Conservation (phyloP, 1,284 basidiomycete species). For the Rhodotorula sp. region DNA sequence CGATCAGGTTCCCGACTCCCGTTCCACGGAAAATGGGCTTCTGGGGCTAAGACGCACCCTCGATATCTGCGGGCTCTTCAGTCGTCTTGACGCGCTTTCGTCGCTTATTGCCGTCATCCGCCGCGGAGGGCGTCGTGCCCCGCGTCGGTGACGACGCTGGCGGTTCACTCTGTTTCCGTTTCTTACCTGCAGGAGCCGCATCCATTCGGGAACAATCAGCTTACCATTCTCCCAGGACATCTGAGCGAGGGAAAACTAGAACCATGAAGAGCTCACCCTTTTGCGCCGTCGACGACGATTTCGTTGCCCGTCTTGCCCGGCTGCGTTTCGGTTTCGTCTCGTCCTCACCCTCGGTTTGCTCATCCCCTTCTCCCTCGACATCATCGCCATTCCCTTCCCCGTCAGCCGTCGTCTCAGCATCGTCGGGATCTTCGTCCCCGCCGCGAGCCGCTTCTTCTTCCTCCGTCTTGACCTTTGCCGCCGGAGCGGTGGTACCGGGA, state of each 20-base stretch:
- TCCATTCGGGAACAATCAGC: neutral
- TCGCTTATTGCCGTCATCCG: slow-evolving; percentile 1
- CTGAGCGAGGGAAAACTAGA: neutral
- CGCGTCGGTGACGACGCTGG: neutral
- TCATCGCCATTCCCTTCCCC: neutral
- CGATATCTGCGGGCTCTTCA: slow-evolving; percentile 9
- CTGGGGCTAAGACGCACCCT: slow-evolving; percentile 4
- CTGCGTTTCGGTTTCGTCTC: slow-evolving; percentile 4
- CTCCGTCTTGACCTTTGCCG: neutral
- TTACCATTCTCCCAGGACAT: too few species aligned
- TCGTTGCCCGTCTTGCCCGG: slow-evolving; percentile 6
- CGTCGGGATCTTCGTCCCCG: neutral
- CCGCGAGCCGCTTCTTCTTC: neutral
- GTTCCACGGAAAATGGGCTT: too few species aligned
- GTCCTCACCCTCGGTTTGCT: neutral
- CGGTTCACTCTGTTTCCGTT: slow-evolving; percentile 23
- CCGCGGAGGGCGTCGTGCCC: neutral
- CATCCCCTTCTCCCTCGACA: slow-evolving; percentile 5
- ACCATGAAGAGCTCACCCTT: neutral
- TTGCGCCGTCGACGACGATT: slow-evolving; percentile 3
- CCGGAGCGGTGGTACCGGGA: neutral
- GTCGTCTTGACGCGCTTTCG: slow-evolving; percentile 16
- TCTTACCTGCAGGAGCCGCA: neutral
- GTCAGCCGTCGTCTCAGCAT: neutral
- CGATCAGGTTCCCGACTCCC: too few species aligned